Evolutionary conservation across 768 basidiomycete genomes (phyloP).

Genomic region (Zangia roseola): DNA sequence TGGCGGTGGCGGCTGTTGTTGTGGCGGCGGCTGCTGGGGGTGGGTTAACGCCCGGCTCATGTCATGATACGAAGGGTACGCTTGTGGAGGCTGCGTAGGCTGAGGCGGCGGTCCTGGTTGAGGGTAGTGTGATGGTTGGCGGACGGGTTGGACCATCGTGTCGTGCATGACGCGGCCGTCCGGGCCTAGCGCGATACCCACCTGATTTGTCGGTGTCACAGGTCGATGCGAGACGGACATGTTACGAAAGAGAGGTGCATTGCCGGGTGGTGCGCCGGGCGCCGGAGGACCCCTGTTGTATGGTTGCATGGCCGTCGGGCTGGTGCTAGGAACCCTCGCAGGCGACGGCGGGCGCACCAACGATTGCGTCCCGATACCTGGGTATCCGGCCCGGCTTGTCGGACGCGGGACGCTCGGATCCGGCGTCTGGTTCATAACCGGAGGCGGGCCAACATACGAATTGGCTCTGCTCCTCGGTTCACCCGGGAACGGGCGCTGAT

Average conservation of each 20-base stretch:
- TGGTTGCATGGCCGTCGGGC: conserved; percentile 17
- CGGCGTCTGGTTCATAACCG: conserved; percentile 24
- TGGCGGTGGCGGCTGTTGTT: conserved; percentile 29
- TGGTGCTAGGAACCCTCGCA: conserved; percentile 22
- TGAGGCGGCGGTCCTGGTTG: conserved; percentile 9
- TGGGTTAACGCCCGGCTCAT: conserved; percentile 31
- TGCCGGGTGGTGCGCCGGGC: neutral
- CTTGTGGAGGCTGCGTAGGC: conserved; percentile 13
- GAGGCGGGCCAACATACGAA: conserved; percentile 40
- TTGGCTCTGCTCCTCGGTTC: conserved; percentile 63
- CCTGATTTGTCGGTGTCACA: conserved; percentile 71
- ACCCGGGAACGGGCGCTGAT: conserved; percentile 85
- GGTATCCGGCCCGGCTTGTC: conserved; percentile 63
- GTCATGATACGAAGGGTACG: conserved; percentile 23
- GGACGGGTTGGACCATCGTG: conserved; percentile 50
- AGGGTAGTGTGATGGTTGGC: conserved; percentile 13
- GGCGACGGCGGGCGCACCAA: conserved; percentile 66
- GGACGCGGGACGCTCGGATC: conserved; percentile 48
- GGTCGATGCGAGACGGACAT: conserved; percentile 40
- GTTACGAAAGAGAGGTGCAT: conserved; percentile 9
- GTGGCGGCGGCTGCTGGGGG: conserved; percentile 34
- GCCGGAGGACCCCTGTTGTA: conserved; percentile 12
- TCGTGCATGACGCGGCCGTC: conserved; percentile 81
- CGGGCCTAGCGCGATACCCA: conserved; percentile 82
- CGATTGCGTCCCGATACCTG: conserved; percentile 79